Base-by-base conservation (phyloP, 2,329 filamentous ascomycete genomes). In the Berkeleyomyces basicola region DNA sequence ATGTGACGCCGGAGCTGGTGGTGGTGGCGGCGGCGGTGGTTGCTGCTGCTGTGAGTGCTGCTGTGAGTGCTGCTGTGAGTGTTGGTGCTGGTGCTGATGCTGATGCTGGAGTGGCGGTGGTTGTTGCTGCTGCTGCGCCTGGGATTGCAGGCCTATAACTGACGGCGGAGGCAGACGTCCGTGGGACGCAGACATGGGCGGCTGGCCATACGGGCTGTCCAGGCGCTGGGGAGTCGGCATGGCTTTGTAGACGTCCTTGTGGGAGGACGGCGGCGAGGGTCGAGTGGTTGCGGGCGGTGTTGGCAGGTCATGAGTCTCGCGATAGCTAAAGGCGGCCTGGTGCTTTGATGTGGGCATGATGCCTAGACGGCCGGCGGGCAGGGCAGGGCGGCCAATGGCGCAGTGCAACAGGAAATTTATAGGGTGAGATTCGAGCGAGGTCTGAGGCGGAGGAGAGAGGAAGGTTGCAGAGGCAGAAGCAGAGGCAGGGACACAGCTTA, bases 91-190 rank as follows among this genome's bases (percentile, higher is more conserved):
- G 3, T 60, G 62, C 14, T 64, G 62, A 7, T 61, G 58, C 9
- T 53, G 43, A 2, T 59, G 62, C n/a, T 59, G 39, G 7, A 44
- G 62, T 31, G 42, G 59, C 9, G 51, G 62, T 39, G 42, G 59
- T 33, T 60, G 39, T 14, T 16, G 37, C 2, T 46, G 61, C 9
- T 39, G 71, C 67, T 74, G 74, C 61, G 72, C 72, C 67, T 78
- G 76, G 58, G 74, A 78, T 66, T 82, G 76, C 67, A 85, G 73
- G 68, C 80, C 78, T 80, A 86, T 82, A 71, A 81, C 81, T 69
- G 82, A 80, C 73, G 85, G 84, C 63, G 82, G 81, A 71, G 86
- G 86, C 76, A 88, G 75, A 69, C 82, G 82, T 73, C 85, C 82
- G 73, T 85, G 84, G 72, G 83, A 80, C 70, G 79, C 81, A 70